Base-by-base conservation (phyloP, 106 monocot species). In the Vanilla planifolia region DNA sequence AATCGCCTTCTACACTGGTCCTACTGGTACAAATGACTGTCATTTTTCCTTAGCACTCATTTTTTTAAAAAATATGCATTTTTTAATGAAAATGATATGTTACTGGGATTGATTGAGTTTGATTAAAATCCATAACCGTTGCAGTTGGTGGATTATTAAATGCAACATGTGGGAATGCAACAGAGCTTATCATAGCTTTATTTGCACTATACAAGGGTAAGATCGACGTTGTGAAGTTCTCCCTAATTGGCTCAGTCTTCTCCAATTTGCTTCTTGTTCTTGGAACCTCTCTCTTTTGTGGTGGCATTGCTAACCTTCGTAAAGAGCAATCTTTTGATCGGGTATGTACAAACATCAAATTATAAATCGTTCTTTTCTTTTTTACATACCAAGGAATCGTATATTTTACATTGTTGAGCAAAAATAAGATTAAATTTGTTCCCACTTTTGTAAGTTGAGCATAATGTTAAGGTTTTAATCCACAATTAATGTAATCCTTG, bases 241-340 rank as follows among this genome's bases (percentile, higher is more conserved):
- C 90, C 19, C 78, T 91, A 10, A 47, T 85, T n/a, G 85, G 90
- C 17, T 91, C 90, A 42, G 67, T 82, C 43, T 67, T 91, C 20
- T 91, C 90, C 19, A 91, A 91, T 67, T 70, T 91, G 57, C 66
- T 91, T 19, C 85, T 91, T 37, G 85, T 91, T 48, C 90, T 91
- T 41, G 85, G 82, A 34, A 76, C 85, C 33, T 82, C 90, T 16
- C 82, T 91, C 51, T 63, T 91, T 56, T 73, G 64, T 43, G 90
- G 90, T 2, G 79, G 86, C 5, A 47, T 88, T 26, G 64, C 47
- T 59, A 88, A 88, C 48, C 47, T 71, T 4, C 41, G 34, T 15
- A 74, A 74, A 64, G 84, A 84, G 69, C 84, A 71, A 35, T 47
- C 30, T 20, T 80, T 73, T 51, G 70, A 89, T 23, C 56, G 63